A percentile compares a stretch with the other conserved stretches of the same genome.
These are phyloP conservation scores for Bisporella sp. DNA, from an alignment of 2,329 filamentous ascomycete species.

Conservation along the genomic window DNA sequence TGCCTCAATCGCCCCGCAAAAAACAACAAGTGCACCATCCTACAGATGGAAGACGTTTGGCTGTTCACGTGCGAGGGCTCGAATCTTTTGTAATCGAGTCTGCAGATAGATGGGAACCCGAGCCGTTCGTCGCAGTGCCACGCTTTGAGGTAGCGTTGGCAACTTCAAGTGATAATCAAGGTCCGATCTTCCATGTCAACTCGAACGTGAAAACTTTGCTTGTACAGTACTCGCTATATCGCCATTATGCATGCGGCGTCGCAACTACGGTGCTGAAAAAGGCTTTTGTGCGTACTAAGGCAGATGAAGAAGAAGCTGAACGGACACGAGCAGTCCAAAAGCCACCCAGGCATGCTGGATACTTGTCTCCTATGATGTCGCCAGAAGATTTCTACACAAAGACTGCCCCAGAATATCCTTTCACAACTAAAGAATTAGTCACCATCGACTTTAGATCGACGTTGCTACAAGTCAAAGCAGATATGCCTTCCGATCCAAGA, in stretches of 20 bases:
- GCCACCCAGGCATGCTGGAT: constrained; percentile 5
- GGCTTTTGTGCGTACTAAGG: constrained; percentile 53
- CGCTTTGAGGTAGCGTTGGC: constrained; percentile 81
- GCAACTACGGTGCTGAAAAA: constrained; percentile 68
- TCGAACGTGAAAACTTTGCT: constrained; percentile 72
- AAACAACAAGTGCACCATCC: constrained; percentile 38
- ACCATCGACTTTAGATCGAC: constrained; percentile 76
- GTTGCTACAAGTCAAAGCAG: constrained; percentile 80
- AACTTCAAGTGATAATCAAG: constrained; percentile 78
- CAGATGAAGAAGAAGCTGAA: constrained; percentile 36
- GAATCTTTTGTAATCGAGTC: constrained; percentile 90
- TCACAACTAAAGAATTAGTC: constrained; percentile 53
- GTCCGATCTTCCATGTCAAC: constrained; percentile 81
- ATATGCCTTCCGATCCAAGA: constrained; percentile 81
- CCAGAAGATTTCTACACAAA: constrained; percentile 17
- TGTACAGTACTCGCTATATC: constrained; percentile 85
- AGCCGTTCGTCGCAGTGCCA: constrained; percentile 81
- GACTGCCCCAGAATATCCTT: constrained; percentile 20
- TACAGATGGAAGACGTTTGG: constrained; percentile 74
- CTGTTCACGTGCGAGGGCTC: constrained; percentile 73
- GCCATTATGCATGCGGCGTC: constrained; percentile 83
- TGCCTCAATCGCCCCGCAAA: constrained; percentile 44
- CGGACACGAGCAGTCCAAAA: constrained; percentile 24
- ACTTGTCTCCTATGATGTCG: constrained; percentile 22
- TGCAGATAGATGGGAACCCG: constrained; percentile 72